phyloP scores from a whole-genome alignment of 108 stramenopile genomes.

The Aurantiochytrium sp. region DNA sequence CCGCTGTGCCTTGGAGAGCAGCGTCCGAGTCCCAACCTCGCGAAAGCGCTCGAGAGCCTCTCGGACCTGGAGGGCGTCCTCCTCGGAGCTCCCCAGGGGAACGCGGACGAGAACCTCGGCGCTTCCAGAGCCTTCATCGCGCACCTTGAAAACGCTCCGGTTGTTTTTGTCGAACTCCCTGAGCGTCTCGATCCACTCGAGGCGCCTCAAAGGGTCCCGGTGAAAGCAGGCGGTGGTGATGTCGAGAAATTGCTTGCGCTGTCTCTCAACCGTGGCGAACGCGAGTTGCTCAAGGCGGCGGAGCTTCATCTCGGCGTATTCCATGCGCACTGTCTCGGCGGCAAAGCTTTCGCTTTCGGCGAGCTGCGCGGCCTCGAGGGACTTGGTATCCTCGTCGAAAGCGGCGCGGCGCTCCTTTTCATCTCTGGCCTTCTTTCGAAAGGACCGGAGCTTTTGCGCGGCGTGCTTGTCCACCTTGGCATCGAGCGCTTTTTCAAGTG shows the following conservation, averaged over 20 bases:
- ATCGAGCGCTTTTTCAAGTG: neutral
- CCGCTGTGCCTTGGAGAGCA: neutral
- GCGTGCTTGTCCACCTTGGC: neutral
- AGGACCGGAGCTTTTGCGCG: neutral
- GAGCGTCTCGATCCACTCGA: neutral
- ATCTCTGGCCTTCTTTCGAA: neutral
- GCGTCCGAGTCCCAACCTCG: neutral
- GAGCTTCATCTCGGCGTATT: neutral
- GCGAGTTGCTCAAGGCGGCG: neutral
- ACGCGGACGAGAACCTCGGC: neutral
- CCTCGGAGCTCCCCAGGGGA: neutral
- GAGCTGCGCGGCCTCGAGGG: neutral
- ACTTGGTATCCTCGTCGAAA: neutral
- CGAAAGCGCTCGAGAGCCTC: neutral
- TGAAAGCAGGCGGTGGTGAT: neutral
- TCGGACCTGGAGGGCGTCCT: neutral
- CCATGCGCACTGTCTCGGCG: neutral
- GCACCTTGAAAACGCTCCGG: neutral
- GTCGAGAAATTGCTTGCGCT: neutral
- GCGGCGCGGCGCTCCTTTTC: neutral
- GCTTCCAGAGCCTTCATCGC: neutral
- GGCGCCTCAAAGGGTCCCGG: neutral
- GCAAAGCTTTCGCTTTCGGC: neutral
- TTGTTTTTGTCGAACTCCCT: neutral
- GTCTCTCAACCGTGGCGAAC: neutral